Conservation (phyloP, 345 rosid genomes). For the Trapa incisa region DNA sequence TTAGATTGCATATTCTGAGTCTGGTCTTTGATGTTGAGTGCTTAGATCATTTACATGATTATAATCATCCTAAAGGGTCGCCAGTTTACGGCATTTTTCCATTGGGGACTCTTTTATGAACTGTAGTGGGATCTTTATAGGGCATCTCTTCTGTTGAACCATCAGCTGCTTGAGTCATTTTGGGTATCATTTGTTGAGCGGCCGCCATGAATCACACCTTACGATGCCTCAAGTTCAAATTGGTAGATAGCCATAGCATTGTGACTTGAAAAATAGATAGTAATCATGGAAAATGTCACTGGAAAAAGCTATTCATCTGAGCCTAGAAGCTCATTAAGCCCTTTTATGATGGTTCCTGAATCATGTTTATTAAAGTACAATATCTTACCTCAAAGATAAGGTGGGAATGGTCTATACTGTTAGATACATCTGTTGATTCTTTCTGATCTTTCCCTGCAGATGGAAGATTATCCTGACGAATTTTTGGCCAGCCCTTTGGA, state of each 20-base stretch:
- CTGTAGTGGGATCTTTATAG: background rate
- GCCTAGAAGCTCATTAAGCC: too few species aligned
- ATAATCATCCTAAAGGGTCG: background rate
- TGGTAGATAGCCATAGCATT: too few species aligned
- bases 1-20: background rate
- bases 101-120: background rate
- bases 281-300: too few species aligned
- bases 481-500: conserved; percentile 19
- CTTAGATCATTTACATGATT: background rate
- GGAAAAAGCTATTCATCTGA: too few species aligned
- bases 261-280: too few species aligned
- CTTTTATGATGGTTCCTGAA: background rate
- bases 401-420: background rate
- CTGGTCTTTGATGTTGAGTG: background rate
- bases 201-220: background rate
- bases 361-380: background rate
- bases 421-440: background rate
- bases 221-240: background rate
- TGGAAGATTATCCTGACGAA: conserved; percentile 30
- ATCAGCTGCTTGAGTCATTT: background rate
- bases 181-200: background rate
- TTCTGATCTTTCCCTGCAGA: conserved; percentile 16
- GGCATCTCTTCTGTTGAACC: background rate
- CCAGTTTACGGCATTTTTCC: background rate
- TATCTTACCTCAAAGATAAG: background rate